Conservation (phyloP, 2,329 filamentous ascomycete genomes). For the Paecilomyces formosus region DNA sequence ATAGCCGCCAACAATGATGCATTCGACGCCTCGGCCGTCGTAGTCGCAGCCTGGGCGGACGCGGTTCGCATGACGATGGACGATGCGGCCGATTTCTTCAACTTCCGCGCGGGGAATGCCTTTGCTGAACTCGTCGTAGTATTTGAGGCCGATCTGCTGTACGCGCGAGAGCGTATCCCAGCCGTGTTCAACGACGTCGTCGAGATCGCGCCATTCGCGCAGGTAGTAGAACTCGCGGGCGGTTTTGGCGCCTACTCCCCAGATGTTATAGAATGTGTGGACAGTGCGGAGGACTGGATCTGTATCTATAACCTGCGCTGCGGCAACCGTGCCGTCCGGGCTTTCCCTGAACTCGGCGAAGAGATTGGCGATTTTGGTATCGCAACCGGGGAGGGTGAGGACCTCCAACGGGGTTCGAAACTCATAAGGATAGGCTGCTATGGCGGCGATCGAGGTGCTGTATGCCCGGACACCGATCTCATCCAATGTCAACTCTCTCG, state of each 20-base stretch:
- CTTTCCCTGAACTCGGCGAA: constrained; percentile 66
- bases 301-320: constrained; percentile 55
- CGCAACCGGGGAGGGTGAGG: constrained; percentile 64
- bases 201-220: constrained; percentile 71
- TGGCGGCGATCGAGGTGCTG: constrained; percentile 72
- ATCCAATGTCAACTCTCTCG: constrained; percentile 65
- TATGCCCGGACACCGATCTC: constrained; percentile 79
- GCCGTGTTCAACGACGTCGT: constrained; percentile 76
- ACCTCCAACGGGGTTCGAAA: constrained; percentile 41
- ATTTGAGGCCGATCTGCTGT: constrained; percentile 92
- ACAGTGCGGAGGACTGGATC: constrained; percentile 61
- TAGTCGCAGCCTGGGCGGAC: constrained; percentile 45
- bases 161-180: constrained; percentile 69
- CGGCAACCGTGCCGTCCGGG: constrained; percentile 50
- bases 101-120: constrained; percentile 69
- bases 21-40: constrained; percentile 42
- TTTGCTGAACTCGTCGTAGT: constrained; percentile 73
- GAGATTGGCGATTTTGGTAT: constrained; percentile 67
- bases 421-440: constrained; percentile 70
- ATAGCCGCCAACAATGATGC: constrained; percentile 70
- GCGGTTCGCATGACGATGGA: constrained; percentile 60
- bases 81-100: constrained; percentile 55
- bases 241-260: constrained; percentile 80
- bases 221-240: constrained; percentile 73
- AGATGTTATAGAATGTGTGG: constrained; percentile 71